A percentile compares a stretch with the other conserved stretches of the same genome.
Conservation (phyloP, 129 eudicot genomes). For the Pseudognaphalium luteoalbum region DNA sequence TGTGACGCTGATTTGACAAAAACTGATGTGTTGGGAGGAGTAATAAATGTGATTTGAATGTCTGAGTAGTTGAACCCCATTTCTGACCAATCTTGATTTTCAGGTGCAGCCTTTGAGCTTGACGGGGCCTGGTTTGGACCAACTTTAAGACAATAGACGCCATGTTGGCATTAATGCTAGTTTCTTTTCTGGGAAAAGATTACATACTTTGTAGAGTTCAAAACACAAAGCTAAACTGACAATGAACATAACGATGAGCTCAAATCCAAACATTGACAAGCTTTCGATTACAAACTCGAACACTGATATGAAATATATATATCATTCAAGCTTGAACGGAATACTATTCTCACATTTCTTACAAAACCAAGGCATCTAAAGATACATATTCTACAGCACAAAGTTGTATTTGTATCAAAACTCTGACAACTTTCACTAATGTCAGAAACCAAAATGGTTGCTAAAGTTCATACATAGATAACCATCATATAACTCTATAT, state of each 20-base stretch:
- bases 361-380: background rate
- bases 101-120: too few species aligned
- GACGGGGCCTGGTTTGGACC: background rate
- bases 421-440: background rate
- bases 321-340: background rate
- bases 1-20: too few species aligned
- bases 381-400: background rate
- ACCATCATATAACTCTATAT: conserved; percentile 19
- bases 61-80: too few species aligned
- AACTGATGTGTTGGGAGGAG: too few species aligned
- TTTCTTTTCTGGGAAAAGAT: too few species aligned
- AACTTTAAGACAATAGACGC: background rate
- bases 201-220: too few species aligned
- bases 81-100: too few species aligned
- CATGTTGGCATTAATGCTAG: background rate
- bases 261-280: background rate
- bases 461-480: conserved; percentile 6
- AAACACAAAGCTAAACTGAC: too few species aligned
- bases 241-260: background rate
- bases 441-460: conserved; percentile 17
- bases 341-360: background rate
- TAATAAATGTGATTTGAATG: too few species aligned
- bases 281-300: background rate
- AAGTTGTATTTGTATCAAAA: conserved; percentile 3
- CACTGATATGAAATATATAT: background rate